Evolutionary conservation across 1,139 yeast genomes (phyloP).

Genomic region (Candida sp.): DNA sequence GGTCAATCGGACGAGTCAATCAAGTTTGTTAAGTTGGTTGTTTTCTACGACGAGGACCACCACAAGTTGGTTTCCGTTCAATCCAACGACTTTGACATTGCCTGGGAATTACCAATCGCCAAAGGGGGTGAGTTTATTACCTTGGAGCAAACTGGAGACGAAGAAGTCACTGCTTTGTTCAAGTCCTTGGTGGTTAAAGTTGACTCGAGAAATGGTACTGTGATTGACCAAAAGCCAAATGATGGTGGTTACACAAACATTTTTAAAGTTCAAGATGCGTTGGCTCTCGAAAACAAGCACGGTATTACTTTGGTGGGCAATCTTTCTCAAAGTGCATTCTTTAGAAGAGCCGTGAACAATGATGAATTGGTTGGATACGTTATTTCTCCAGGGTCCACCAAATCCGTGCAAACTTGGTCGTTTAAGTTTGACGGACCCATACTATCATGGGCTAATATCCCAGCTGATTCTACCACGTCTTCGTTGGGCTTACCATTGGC

Average conservation of each 20-base stretch:
- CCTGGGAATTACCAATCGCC: conserved; percentile 27
- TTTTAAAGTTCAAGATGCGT: conserved; percentile 7
- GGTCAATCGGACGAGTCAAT: conserved; percentile 13
- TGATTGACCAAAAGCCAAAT: conserved; percentile 8
- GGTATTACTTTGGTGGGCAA: background rate
- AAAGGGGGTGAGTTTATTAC: conserved; percentile 20
- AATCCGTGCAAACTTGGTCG: conserved; percentile 31
- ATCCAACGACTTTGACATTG: conserved; percentile 28
- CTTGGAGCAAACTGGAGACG: conserved; percentile 17
- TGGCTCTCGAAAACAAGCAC: conserved; percentile 12
- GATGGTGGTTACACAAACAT: conserved; percentile 6
- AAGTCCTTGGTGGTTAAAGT: conserved; percentile 20
- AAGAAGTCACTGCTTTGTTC: conserved; percentile 25
- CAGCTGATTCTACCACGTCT: conserved; percentile 50
- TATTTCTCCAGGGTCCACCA: conserved; percentile 9
- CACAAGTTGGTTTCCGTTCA: conserved; percentile 32
- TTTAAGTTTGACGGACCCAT: conserved; percentile 25
- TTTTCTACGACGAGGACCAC: conserved; percentile 28
- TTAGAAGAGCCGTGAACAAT: conserved; percentile 16
- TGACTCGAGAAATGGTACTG: conserved; percentile 29
- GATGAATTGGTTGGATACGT: conserved; percentile 28
- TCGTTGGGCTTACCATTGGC: conserved; percentile 76
- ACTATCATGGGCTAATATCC: conserved; percentile 25
- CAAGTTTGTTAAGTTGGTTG: conserved; percentile 39
- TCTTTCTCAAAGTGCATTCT: conserved; percentile 12